Evolutionary conservation across 2,329 filamentous ascomycete genomes (phyloP), one percentile per base, ranked within the genome.

Genomic region (Beauveria rudraprayagi): DNA sequence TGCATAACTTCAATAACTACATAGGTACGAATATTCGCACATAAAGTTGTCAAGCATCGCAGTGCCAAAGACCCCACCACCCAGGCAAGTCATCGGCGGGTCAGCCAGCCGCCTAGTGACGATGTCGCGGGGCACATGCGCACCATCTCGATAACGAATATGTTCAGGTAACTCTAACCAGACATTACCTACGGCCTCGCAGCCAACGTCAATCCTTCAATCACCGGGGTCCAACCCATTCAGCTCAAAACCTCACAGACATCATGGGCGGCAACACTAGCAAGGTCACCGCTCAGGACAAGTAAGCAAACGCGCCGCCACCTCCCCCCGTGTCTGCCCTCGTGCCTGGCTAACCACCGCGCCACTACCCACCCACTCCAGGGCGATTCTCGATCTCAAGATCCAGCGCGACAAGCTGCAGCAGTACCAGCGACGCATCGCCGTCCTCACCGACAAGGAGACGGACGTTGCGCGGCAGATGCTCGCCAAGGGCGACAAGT

Each of bases 381-480:
- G 92, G 78, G 93, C 93, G 63, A 97, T 97, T 76, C 88, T 97
- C 70, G 92, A 97, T 77, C 89, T 97, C 78, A 97, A 97, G 79
- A 91, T 86, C 76, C 93, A 97, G 78, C 92, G 94, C 74, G 94
- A 99, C 80, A 95, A 92, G 75, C 87, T 99, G 3, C 92, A 95
- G 70, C 92, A 96, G 74, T 97, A 97, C 78, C 93, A 97, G 76
- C 89, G 89, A 70, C 89, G 90, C 69, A 94, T 99, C 71, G 88
- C 87, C 41, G 81, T 90, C 56, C 85, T 99, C 43, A 97, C 93
- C 7, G 84, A 88, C 71, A 89, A 89, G 66, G 93, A 99, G 77
- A 96, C 89, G 54, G 88, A 87, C 51, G 89, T 96, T 62, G 93
- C 94, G 24, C 86, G 85, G 66, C 83, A 91, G 77, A 92, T 95